Conservation (phyloP, 2,329 filamentous ascomycete species). For the Botrytis paeoniae region DNA sequence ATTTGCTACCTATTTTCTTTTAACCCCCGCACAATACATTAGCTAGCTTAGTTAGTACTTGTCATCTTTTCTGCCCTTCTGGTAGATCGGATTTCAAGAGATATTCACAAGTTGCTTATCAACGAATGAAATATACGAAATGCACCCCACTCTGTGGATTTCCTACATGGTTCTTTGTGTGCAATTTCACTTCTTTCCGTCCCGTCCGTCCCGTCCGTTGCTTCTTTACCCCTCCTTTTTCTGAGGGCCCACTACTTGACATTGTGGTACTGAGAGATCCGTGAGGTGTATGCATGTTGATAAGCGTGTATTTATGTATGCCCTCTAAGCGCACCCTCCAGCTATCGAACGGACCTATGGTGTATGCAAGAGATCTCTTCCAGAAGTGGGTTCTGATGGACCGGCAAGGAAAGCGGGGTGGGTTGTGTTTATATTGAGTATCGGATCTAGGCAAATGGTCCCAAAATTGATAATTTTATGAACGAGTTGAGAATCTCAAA, state of each 20-base stretch:
- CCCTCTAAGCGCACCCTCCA: background rate
- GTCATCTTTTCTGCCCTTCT: slow-evolving; percentile 5
- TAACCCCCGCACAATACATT: slow-evolving; percentile 1
- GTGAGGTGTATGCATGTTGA: background rate
- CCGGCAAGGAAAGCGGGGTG: background rate
- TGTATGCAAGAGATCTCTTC: background rate
- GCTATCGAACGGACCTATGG: background rate
- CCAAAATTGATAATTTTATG: background rate
- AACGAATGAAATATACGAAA: slow-evolving; percentile 18
- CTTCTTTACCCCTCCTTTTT: background rate
- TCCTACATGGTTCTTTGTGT: background rate
- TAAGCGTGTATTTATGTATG: background rate
- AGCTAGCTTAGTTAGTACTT: slow-evolving; percentile 12
- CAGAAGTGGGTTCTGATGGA: background rate
- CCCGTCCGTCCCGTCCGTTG: background rate
- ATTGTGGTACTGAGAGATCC: background rate
- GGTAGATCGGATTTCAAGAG: background rate
- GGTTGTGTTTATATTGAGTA: background rate
- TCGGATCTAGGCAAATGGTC: background rate
- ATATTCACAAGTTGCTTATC: slow-evolving; percentile 16
- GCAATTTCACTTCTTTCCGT: background rate
- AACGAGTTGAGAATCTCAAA: background rate
- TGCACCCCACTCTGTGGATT: background rate
- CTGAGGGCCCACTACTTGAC: background rate
- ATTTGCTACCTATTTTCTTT: slow-evolving; percentile 4